Evolutionary conservation across 176 grass and related monocot species (phyloP), one percentile per base, ranked within the genome.

Genomic region (Poa pratensis): DNA sequence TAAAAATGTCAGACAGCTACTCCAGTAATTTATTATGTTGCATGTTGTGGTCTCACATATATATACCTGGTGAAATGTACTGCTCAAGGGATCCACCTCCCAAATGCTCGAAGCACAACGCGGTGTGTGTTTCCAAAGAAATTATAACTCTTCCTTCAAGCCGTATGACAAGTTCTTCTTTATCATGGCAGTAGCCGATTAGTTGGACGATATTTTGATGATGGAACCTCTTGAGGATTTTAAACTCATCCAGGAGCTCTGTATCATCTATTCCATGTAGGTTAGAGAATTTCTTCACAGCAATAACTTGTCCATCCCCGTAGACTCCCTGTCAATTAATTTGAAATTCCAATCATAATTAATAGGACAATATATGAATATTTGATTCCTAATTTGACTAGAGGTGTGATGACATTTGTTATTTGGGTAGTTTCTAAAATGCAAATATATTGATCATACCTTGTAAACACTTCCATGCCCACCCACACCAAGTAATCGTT

Each of bases 41-140:
- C n/a, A 55, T 55, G 6, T 8, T 58, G 6, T 2, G 1, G 7
- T 22, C 54, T 58, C 6, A 9, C 19, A n/a, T n/a, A n/a, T n/a
- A 11, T 13, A 24, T 65, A 65, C 61, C 61, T 65, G 0, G 5
- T 32, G 14, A 1, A 16, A 65, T 30, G 14, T 32, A 32, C 13
- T 3, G 0, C 6, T 7, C 27, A 8, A 65, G 61, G 13, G 27
- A 30, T 30, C 61, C 62, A 32, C 1, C 17, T 63, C 1, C 0
- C 0, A 65, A 0, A 32, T 65, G 17, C 27, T 65, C 61, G 14
- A 16, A 65, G 61, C 27, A 65, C 27, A 30, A 0, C 24, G 0
- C 11, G 0, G 0, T 28, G 0, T 28, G 0, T 15, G 2, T 14
- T 0, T 26, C 0, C 0, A 1, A 1, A 5, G 58, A 3, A 61